Evolutionary conservation across 441 rosid genomes (phyloP), one percentile per base, ranked within the genome.

Genomic region (Rhodomyrtus psidioides): DNA sequence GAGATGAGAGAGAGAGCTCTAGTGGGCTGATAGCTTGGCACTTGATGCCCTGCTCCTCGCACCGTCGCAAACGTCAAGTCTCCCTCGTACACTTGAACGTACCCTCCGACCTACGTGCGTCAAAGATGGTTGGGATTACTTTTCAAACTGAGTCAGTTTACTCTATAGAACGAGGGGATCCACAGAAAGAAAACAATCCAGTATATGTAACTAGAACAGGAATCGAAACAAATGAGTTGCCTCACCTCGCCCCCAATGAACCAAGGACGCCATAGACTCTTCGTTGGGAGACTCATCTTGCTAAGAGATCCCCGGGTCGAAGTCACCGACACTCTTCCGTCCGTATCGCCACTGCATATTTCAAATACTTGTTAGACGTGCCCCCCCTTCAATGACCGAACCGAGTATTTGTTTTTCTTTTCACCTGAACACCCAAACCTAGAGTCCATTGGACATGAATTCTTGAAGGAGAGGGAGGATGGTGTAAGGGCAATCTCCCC

Each of bases 251-350:
- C 79, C 49, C 79, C 49, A 3, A 70, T n/a, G 79, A 89, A 92
- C 98, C 99, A 96, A 42, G 98, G 93, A 87, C 93, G 94, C 97
- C 97, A 96, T 46, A 88, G 70, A 30, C 94, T 93, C 85, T 90
- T 91, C 27, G 90, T 84, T 0, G 90, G 86, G 83, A 94, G 94
- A 1, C 91, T 91, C 96, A 96, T 91, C 84, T 60, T 81, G 23
- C 91, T 82, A 24, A 95, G 91, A 9, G 97, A 95, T 86, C 92
- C 91, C 76, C 88, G 87, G 84, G 98, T 92, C 34, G 98, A 95
- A 15, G 95, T 95, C 12, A 96, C 92, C 0, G 98, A 97, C 21
- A 96, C 90, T 82, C 95, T 92, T 87, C 94, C 99, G 87, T 96
- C 99, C 13, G 23, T 91, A 82, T 96, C 98, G 12, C 98, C 99